Base-by-base conservation (phyloP, 768 basidiomycete species). In the Fomitopsis pulvina region DNA sequence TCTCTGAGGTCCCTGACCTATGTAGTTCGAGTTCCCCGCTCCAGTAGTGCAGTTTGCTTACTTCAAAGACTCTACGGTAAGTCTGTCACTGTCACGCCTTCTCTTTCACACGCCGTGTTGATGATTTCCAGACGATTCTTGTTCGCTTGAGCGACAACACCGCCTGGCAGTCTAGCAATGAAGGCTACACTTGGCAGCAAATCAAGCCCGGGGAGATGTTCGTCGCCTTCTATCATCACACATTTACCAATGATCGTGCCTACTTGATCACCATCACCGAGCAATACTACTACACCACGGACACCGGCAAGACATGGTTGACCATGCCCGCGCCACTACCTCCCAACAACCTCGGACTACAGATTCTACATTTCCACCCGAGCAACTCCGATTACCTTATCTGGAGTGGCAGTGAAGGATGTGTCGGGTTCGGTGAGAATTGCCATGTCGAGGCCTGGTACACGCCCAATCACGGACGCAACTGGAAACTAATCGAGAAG, bases 121-220 rank as follows among this genome's bases (percentile, higher is more conserved):
- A 32, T 21, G 22, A 40, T 37, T 47, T 53, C 0, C 58, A 90
- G 79, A 93, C 92, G 0, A 78, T 98, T 48, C 78, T 99, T 27
- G 81, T 90, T 34, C 84, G 89, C 5, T 76, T 96, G 2, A 63
- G 65, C 1, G 92, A 98, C 60, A 66, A 80, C 53, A 75, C 79
- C 0, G 74, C 98, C 47, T 98, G 92, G 92, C 93, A 97, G 70
- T 96, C 92, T 1, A 81, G 80, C 59, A 97, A 93, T 62, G 94
- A 99, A 66, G 96, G 95, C 1, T 92, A 91, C 66, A 83, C 83
- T 0, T 99, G 95, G 94, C 74, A 75, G 38, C 83, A 81, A 52
- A 74, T 84, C 12, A 69, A 64, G 61, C 74, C 79, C 0, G 72
- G 70, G 1, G 73, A 84, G 51, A 77, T 73, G 14, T 87, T 97